A percentile compares a stretch with the other conserved stretches of the same genome.
Evolutionary conservation across 306 rosid genomes (phyloP).

Genomic region (Comarum palustre): DNA sequence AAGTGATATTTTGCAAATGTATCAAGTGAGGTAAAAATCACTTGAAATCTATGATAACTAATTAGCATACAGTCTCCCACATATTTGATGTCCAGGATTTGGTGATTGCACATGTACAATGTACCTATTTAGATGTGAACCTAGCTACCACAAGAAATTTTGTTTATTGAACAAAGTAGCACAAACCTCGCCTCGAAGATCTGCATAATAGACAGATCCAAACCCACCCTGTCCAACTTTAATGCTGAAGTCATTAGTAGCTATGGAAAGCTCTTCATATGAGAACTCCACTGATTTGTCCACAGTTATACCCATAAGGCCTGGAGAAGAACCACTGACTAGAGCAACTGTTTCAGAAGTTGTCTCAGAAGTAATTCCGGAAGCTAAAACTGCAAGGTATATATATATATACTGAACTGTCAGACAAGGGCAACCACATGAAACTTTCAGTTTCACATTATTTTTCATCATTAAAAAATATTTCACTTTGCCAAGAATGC

Average conservation of each 20-base stretch:
- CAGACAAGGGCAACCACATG: neutral
- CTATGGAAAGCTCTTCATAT: conserved; percentile 65
- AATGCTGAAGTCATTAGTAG: conserved; percentile 49
- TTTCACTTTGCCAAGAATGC: neutral
- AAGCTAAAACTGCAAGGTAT: conserved; percentile 29
- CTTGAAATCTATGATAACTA: neutral
- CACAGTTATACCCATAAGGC: conserved; percentile 54
- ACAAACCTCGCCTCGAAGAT: conserved; percentile 70
- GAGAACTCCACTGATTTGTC: conserved; percentile 77
- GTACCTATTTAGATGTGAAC: neutral
- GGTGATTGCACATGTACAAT: neutral
- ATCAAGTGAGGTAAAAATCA: neutral
- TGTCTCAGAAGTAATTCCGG: conserved; percentile 40
- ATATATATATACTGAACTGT: neutral
- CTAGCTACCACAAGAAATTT: neutral
- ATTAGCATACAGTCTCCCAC: neutral
- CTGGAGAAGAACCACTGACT: conserved; percentile 31
- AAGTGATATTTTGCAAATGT: neutral
- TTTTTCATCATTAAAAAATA: neutral
- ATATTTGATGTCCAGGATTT: neutral
- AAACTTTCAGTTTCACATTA: neutral
- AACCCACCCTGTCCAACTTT: conserved; percentile 77
- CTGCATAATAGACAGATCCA: conserved; percentile 68
- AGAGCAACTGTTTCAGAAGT: conserved; percentile 32
- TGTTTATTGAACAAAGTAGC: neutral